Conservation (phyloP, 148 eudicot species). For the Cornus kousa region DNA sequence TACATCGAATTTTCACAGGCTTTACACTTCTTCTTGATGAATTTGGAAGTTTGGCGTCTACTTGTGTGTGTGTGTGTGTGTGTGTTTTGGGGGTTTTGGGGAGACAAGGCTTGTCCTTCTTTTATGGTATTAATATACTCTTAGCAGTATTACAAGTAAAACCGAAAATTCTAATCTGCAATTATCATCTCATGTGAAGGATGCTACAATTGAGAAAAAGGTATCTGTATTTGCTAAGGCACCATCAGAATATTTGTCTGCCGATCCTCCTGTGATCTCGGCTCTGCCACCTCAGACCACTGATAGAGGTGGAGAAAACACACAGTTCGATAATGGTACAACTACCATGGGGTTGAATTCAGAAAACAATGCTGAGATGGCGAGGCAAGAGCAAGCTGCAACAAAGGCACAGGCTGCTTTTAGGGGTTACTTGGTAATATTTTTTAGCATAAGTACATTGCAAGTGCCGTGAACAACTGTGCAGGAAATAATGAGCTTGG, state of each 20-base stretch:
- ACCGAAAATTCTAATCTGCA: constrained; percentile 2
- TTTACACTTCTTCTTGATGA: neutral
- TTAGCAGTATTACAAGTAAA: neutral
- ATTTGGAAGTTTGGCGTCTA: too few relatives aligned
- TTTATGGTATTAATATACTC: neutral
- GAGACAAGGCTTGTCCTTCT: neutral
- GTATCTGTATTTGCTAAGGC: constrained; percentile 42
- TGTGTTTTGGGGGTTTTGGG: too few relatives aligned
- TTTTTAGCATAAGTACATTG: neutral
- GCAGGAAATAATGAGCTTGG: neutral
- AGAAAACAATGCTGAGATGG: constrained; percentile 29
- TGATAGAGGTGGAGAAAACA: constrained; percentile 30
- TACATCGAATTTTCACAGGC: neutral
- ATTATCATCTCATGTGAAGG: constrained; percentile 33
- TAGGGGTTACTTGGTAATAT: constrained; percentile 57
- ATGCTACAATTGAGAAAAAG: constrained; percentile 54
- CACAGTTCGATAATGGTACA: constrained; percentile 33
- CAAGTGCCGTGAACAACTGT: neutral
- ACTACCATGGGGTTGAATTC: constrained; percentile 15
- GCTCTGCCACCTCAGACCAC: constrained; percentile 35
- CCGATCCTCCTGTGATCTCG: constrained; percentile 31
- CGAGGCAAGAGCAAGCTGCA: constrained; percentile 44
- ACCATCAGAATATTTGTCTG: constrained; percentile 33
- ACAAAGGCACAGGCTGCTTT: constrained; percentile 59
- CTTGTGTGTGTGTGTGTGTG: too few relatives aligned